These are phyloP conservation scores for Penicillium sp. DNA, from an alignment of 2,329 filamentous ascomycete genomes.

Conservation along the genomic window DNA sequence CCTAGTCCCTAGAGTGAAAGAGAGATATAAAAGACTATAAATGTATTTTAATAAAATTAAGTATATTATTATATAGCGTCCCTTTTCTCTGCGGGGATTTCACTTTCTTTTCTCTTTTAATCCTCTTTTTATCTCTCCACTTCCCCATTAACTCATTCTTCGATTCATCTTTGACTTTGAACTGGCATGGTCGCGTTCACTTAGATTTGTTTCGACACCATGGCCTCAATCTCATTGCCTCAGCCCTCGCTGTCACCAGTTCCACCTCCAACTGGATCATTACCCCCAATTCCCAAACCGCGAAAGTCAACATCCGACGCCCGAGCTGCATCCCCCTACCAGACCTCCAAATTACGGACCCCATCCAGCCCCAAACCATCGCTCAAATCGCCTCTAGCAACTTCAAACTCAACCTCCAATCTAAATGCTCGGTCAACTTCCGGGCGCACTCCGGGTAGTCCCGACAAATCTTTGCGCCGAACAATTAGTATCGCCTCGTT, in stretches of 20 bases:
- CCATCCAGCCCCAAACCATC: constrained; percentile 56
- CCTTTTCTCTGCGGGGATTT: too few relatives aligned
- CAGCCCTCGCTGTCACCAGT: constrained; percentile 62
- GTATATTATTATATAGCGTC: too few relatives aligned
- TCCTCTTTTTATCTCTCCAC: neutral
- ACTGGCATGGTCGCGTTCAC: constrained; percentile 13
- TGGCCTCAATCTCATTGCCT: constrained; percentile 56
- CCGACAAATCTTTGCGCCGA: constrained; percentile 73
- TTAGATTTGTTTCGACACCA: constrained; percentile 5
- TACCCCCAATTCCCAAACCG: constrained; percentile 73
- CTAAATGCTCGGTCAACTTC: constrained; percentile 58
- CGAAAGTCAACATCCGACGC: constrained; percentile 60
- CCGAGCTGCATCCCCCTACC: constrained; percentile 45
- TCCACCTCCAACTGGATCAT: constrained; percentile 65
- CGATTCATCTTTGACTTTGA: too few relatives aligned
- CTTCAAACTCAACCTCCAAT: constrained; percentile 51
- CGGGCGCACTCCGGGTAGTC: constrained; percentile 52
- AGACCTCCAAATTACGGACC: constrained; percentile 56
- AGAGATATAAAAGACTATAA: too few relatives aligned
- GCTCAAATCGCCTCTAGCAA: constrained; percentile 49
- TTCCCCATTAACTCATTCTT: too few relatives aligned
- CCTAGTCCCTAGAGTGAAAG: too few relatives aligned
- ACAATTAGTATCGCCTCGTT: constrained; percentile 93
- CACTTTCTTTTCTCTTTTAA: too few relatives aligned
- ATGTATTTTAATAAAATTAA: too few relatives aligned